phyloP scores from a whole-genome alignment of 1,284 basidiomycete species.

The Coriolopsis trogii region DNA sequence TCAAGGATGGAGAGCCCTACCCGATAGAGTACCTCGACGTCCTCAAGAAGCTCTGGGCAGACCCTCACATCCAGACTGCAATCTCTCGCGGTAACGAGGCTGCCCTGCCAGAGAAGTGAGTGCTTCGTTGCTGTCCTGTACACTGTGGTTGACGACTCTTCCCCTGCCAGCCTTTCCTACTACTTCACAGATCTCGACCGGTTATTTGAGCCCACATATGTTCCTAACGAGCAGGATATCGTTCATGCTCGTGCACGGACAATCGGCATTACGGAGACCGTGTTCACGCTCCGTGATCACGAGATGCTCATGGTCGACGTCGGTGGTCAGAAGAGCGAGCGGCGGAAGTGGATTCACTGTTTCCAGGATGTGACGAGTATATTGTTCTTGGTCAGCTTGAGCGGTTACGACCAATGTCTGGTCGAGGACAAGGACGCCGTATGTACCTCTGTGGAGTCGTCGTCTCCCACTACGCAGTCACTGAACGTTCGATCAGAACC shows the following conservation, averaged over 20 bases:
- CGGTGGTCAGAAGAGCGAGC: conserved; percentile 88
- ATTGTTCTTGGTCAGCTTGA: conserved; percentile 84
- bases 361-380: conserved; percentile 89
- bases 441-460: conserved; percentile 32
- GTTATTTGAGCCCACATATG: conserved; percentile 74
- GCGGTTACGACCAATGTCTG: conserved; percentile 91
- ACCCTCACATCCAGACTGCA: conserved; percentile 74
- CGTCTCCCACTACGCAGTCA: not conserved
- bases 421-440: conserved; percentile 93
- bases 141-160: too few species aligned
- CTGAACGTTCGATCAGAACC: conserved; percentile 60
- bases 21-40: conserved; percentile 66
- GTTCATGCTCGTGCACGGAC: conserved; percentile 86
- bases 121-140: conserved; percentile 4
- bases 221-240: conserved; percentile 83
- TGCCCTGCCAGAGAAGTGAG: conserved; percentile 87
- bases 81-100: conserved; percentile 83
- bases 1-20: conserved; percentile 82
- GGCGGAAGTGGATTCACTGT: conserved; percentile 89
- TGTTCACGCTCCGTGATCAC: conserved; percentile 74
- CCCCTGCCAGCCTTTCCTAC: conserved; percentile 54
- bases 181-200: conserved; percentile 82
- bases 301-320: conserved; percentile 91
- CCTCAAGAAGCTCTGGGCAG: conserved; percentile 78
- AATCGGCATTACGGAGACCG: conserved; percentile 93